A percentile compares a stretch with the other conserved stretches of the same genome.
phyloP scores from a whole-genome alignment of 1,284 basidiomycete genomes.

The Wolfiporia cocos region DNA sequence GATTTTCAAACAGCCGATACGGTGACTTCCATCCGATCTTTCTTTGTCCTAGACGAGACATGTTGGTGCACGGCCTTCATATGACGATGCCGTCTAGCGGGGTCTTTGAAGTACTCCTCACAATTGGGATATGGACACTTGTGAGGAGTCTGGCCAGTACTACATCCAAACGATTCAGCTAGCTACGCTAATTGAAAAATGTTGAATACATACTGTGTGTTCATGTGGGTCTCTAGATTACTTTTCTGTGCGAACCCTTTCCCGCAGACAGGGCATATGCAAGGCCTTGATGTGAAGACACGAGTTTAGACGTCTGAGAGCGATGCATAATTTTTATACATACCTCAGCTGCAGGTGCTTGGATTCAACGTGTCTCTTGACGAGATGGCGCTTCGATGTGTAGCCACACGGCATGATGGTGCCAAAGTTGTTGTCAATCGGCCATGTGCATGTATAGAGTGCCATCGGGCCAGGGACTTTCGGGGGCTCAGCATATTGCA shows the following conservation, averaged over 20 bases:
- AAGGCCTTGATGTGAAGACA: constrained; percentile 37
- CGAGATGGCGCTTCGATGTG: constrained; percentile 54
- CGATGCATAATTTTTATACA: constrained; percentile 16
- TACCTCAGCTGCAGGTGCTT: constrained; percentile 58
- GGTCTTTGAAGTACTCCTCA: constrained; percentile 51
- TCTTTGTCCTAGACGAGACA: constrained; percentile 33
- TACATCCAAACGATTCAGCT: constrained; percentile 18
- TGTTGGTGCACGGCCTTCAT: constrained; percentile 49
- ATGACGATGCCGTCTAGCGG: constrained; percentile 55
- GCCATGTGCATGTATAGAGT: constrained; percentile 24
- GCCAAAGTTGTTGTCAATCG: constrained; percentile 7
- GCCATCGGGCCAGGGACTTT: constrained; percentile 11
- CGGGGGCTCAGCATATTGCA: constrained; percentile 12
- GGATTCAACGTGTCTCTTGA: constrained; percentile 62
- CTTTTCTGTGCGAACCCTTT: constrained; percentile 57
- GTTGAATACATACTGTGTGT: constrained; percentile 46
- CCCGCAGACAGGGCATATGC: constrained; percentile 46
- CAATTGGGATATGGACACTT: constrained; percentile 45
- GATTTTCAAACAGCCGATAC: too few species aligned
- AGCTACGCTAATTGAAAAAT: constrained; percentile 6
- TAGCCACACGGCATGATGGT: constrained; percentile 37
- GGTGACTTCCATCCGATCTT: too few species aligned
- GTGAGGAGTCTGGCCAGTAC: constrained; percentile 51
- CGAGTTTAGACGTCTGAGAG: constrained; percentile 9
- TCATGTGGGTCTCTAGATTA: constrained; percentile 52